A percentile compares a stretch with the other conserved stretches of the same genome.
phyloP scores from a whole-genome alignment of 2,329 filamentous ascomycete genomes.

The Helicocarpus griseus region DNA sequence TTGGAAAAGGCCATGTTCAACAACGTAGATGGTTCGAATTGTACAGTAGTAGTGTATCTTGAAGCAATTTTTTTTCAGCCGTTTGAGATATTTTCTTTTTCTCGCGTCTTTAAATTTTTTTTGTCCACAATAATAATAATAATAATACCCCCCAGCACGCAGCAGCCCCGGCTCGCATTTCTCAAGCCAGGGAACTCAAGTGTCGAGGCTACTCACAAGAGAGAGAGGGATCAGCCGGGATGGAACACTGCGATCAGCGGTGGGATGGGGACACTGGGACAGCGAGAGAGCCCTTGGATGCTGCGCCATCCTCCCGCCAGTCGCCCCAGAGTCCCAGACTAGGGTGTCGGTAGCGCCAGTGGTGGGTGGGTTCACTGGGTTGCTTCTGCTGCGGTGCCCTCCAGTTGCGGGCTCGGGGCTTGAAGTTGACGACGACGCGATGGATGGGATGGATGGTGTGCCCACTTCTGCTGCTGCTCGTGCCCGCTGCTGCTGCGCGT shows the following conservation, averaged over 20 bases:
- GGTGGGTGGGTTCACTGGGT: neutral
- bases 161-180: too few relatives aligned
- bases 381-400: neutral
- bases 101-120: neutral
- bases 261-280: conserved; percentile 1
- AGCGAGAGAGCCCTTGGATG: neutral
- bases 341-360: neutral
- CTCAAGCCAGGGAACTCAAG: too few relatives aligned
- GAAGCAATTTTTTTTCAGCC: neutral
- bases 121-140: neutral
- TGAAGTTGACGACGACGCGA: neutral
- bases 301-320: conserved; percentile 3
- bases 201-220: too few relatives aligned
- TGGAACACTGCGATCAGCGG: conserved; percentile 1
- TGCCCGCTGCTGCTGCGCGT: neutral
- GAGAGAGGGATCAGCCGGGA: neutral
- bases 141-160: too few relatives aligned
- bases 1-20: neutral
- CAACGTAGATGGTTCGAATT: neutral
- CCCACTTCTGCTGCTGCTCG: too few relatives aligned
- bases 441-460: neutral
- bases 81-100: neutral
- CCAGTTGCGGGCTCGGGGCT: neutral
- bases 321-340: conserved; percentile 3
- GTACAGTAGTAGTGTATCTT: too few relatives aligned